Conservation (phyloP, 1,139 yeast genomes). For the Hemisphaericaspora lyxosophila region DNA sequence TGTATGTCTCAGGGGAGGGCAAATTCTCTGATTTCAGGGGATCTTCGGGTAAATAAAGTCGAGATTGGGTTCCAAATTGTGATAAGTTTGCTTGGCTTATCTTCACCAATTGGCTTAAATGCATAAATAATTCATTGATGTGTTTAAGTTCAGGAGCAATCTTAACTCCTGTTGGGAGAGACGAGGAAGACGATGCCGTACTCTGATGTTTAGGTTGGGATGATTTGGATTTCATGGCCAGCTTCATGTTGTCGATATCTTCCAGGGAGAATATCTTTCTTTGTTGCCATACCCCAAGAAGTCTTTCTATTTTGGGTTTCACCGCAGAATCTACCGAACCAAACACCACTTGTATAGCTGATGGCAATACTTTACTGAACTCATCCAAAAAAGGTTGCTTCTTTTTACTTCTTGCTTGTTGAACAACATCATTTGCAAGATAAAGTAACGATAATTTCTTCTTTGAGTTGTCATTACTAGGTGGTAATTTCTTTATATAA, state of each 20-base stretch:
- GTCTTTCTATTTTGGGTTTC: conserved; percentile 59
- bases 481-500: conserved; percentile 29
- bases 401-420: conserved; percentile 69
- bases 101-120: conserved; percentile 30
- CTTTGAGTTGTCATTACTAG: conserved; percentile 18
- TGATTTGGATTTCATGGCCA: conserved; percentile 25
- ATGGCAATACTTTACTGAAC: conserved; percentile 51
- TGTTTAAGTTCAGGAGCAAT: conserved; percentile 42
- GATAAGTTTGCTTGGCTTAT: conserved; percentile 38
- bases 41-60: conserved; percentile 41
- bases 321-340: conserved; percentile 36
- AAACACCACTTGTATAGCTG: conserved; percentile 33
- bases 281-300: conserved; percentile 74
- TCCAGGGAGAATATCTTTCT: conserved; percentile 52
- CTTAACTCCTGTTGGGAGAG: conserved; percentile 7
- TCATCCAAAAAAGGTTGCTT: conserved; percentile 59
- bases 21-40: conserved; percentile 45
- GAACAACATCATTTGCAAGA: conserved; percentile 81
- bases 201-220: conserved; percentile 9
- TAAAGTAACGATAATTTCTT: conserved; percentile 64
- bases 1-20: conserved; percentile 53
- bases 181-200: conserved; percentile 5
- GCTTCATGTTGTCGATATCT: conserved; percentile 46
- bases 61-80: conserved; percentile 45
- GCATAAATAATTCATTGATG: conserved; percentile 33